phyloP scores from a whole-genome alignment of 1,284 basidiomycete genomes.

The Retiboletus flavoniger region DNA sequence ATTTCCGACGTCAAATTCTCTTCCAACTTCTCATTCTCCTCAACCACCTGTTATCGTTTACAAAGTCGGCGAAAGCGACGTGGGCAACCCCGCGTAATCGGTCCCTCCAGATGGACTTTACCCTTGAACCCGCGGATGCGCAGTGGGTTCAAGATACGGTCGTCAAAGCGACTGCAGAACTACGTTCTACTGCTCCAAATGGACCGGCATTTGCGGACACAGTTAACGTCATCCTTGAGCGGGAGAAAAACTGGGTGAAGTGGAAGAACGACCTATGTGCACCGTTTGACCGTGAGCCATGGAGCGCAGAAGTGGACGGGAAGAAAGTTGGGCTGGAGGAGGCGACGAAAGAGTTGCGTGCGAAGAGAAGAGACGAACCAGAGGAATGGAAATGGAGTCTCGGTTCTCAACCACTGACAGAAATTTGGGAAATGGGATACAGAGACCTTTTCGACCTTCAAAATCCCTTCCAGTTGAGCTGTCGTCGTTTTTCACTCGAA shows the following conservation, averaged over 20 bases:
- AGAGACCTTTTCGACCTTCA: constrained; percentile 59
- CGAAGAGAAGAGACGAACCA: constrained; percentile 53
- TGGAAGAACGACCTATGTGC: constrained; percentile 81
- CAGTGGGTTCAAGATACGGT: constrained; percentile 75
- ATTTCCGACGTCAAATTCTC: constrained; percentile 89
- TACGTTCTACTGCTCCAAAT: constrained; percentile 70
- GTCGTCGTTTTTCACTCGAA: background rate
- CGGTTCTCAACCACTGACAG: constrained; percentile 66
- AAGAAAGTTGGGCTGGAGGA: constrained; percentile 58
- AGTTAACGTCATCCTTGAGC: constrained; percentile 64
- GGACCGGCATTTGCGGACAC: constrained; percentile 75
- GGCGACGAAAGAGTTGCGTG: constrained; percentile 51
- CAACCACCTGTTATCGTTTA: constrained; percentile 77
- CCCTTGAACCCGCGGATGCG: constrained; percentile 59
- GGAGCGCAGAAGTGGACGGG: constrained; percentile 48
- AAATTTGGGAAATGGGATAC: constrained; percentile 80
- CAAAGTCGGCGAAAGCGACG: constrained; percentile 60
- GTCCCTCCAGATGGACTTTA: constrained; percentile 78
- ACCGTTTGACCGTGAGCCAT: constrained; percentile 71
- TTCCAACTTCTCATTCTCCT: constrained; percentile 84
- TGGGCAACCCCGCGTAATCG: constrained; percentile 66
- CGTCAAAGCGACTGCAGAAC: constrained; percentile 63
- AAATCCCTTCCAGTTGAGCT: constrained; percentile 61
- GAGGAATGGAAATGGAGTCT: constrained; percentile 59
- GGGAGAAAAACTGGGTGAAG: constrained; percentile 83